Evolutionary conservation across 2,329 filamentous ascomycete species (phyloP), one percentile per base, ranked within the genome.

Genomic region (Akanthomyces lecanii): DNA sequence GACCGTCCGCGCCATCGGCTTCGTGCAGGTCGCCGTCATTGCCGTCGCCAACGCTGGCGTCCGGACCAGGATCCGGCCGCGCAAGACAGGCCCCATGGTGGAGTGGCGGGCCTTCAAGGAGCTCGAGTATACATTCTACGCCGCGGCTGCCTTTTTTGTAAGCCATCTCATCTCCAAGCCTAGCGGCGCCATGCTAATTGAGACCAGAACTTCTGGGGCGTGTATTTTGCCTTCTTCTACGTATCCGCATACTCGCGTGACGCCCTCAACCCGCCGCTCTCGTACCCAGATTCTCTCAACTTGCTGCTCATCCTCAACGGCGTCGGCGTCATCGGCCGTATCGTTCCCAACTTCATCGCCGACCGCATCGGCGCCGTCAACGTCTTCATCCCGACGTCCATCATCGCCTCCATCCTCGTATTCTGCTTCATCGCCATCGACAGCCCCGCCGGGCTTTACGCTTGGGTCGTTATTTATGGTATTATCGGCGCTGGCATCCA

Each of bases 271-370:
- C 72, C 73, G 1, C 50, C 67, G 18, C 64, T 86, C 4, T 71
- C 72, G 2, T 83, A 82, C 69, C 74, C 74, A 3, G 76, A 79
- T 40, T 81, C 85, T 5, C 80, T 89, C 56, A 82, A 87, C 68
- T 72, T 90, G 8, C 75, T 91, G 14, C 78, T 90, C 30, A 76
- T 90, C 4, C 77, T 89, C 69, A 91, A 90, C 72, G 86, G 83
- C 23, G 78, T 86, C 12, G 85, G 87, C 1, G 63, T 85, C 16
- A 63, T 83, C 2, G 85, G 86, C 11, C 82, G 88, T 0, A 64
- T 89, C 12, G 66, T 85, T 0, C 86, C 86, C 0, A 85, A 82
- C 70, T 76, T 80, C 66, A 66, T 87, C 1, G 86, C 87, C 3
- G 86, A 90, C 74, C 71, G 72, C 10, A 62, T 76, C 21, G 88